Evolutionary conservation across 768 basidiomycete species (phyloP).

Genomic region (Pholiota conissans): DNA sequence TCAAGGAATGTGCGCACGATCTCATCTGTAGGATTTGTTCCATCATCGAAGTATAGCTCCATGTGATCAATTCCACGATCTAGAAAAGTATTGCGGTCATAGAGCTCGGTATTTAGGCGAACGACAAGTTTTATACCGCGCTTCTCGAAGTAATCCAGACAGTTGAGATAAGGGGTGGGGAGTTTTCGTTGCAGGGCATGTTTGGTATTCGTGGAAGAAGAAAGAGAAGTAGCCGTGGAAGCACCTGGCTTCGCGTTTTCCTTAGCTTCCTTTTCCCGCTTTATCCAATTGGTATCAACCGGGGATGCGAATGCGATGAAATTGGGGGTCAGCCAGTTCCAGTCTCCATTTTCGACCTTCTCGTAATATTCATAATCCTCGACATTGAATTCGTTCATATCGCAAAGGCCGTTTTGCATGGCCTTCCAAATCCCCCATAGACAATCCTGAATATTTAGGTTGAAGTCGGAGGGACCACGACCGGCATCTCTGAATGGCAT

Average conservation of each 20-base stretch:
- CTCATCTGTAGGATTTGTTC: slow-evolving; percentile 95
- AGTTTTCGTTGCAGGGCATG: slow-evolving; percentile 77
- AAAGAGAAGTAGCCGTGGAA: slow-evolving; percentile 22
- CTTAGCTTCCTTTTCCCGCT: slow-evolving; percentile 67
- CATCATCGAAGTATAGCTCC: slow-evolving; percentile 97
- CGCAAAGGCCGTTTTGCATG: slow-evolving; percentile 89
- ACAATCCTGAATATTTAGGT: slow-evolving; percentile 90
- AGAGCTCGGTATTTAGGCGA: slow-evolving; percentile 90
- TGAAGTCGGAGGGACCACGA: slow-evolving; percentile 88
- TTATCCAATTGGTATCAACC: slow-evolving; percentile 78
- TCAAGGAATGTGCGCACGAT: slow-evolving; percentile 92
- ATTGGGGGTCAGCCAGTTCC: slow-evolving; percentile 92
- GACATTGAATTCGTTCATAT: slow-evolving; percentile 91
- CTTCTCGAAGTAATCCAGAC: slow-evolving; percentile 90
- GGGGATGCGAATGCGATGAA: slow-evolving; percentile 96
- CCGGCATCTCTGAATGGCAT: slow-evolving; percentile 97
- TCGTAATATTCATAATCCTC: slow-evolving; percentile 95
- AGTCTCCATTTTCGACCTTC: slow-evolving; percentile 93
- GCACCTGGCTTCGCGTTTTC: slow-evolving; percentile 32
- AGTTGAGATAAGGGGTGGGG: slow-evolving; percentile 81
- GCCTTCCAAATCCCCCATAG: slow-evolving; percentile 87
- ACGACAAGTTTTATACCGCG: slow-evolving; percentile 88
- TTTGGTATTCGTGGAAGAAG: slow-evolving; percentile 35
- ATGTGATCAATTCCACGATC: slow-evolving; percentile 86
- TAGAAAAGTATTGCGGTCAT: slow-evolving; percentile 78